A percentile compares a stretch with the other conserved stretches of the same genome.
Conservation (phyloP, 139 green algal genomes). For the Chlamydomonas incerta region DNA sequence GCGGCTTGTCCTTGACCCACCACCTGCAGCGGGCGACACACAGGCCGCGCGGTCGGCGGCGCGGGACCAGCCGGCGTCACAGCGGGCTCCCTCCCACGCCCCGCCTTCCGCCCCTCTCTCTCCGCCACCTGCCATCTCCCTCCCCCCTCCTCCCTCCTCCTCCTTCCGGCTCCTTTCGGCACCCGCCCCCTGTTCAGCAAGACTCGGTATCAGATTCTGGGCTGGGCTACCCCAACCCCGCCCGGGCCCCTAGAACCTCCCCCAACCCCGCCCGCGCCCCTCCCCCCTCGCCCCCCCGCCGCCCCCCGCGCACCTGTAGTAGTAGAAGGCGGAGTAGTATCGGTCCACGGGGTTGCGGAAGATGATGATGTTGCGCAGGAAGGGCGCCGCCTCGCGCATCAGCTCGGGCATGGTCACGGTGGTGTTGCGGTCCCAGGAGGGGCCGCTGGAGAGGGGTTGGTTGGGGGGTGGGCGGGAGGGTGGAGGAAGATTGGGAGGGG, state of each 20-base stretch:
- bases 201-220: no score
- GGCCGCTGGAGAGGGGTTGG: conserved; percentile 33
- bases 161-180: no score
- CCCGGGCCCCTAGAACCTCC: no score
- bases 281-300: not conserved
- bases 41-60: no score
- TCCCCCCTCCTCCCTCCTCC: not conserved
- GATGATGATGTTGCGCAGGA: conserved; percentile 66
- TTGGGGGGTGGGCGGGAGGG: not conserved
- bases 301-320: conserved; percentile 56
- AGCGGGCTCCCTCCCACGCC: no score
- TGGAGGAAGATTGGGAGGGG: no score
- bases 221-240: no score
- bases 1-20: conserved; percentile 55
- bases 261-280: not conserved
- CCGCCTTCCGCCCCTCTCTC: not conserved
- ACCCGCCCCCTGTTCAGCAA: no score
- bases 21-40: conserved; percentile 33
- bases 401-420: conserved; percentile 68
- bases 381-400: conserved; percentile 65
- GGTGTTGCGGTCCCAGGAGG: conserved; percentile 43
- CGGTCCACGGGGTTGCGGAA: conserved; percentile 69
- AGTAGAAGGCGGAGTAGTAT: conserved; percentile 69
- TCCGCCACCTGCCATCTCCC: not conserved
- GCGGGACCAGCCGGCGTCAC: no score